These are phyloP conservation scores for Cunninghamia lanceolata DNA, from an alignment of 75 land plant genomes.

Conservation along the genomic window DNA sequence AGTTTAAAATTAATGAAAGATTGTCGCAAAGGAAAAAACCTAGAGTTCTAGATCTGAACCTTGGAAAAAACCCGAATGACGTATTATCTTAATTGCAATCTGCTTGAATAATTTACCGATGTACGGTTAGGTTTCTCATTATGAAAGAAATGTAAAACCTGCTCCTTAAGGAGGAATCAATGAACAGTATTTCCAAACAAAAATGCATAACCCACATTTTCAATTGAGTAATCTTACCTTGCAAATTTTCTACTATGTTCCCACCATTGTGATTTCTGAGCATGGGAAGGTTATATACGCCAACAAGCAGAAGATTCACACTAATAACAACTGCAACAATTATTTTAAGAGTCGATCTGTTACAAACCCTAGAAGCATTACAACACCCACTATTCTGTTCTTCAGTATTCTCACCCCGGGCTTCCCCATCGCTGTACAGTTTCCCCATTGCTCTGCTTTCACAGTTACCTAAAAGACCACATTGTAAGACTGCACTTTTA, in stretches of 20 bases:
- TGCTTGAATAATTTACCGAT: not conserved
- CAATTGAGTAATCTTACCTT: not conserved
- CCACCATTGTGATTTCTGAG: not conserved
- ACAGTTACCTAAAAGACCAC: not conserved
- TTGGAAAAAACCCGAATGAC: not conserved
- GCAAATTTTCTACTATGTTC: not conserved
- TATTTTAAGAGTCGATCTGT: not conserved
- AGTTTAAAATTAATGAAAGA: not conserved
- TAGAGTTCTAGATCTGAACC: not conserved
- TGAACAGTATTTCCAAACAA: not conserved
- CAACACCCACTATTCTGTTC: not conserved
- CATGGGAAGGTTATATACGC: conserved; percentile 1
- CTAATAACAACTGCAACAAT: conserved; percentile 1
- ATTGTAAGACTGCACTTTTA: not conserved
- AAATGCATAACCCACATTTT: not conserved
- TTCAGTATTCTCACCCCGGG: not conserved
- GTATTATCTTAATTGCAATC: not conserved
- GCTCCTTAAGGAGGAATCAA: not conserved
- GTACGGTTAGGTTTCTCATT: not conserved
- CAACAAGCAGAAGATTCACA: conserved; percentile 4
- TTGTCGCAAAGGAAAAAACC: not conserved
- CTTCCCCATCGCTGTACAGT: not conserved
- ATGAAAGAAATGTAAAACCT: not conserved
- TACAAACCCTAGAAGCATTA: conserved; percentile 8
- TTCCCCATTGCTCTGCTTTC: conserved; percentile 1